Conservation (phyloP, 2,329 filamentous ascomycete genomes). For the Alternaria alternata region DNA sequence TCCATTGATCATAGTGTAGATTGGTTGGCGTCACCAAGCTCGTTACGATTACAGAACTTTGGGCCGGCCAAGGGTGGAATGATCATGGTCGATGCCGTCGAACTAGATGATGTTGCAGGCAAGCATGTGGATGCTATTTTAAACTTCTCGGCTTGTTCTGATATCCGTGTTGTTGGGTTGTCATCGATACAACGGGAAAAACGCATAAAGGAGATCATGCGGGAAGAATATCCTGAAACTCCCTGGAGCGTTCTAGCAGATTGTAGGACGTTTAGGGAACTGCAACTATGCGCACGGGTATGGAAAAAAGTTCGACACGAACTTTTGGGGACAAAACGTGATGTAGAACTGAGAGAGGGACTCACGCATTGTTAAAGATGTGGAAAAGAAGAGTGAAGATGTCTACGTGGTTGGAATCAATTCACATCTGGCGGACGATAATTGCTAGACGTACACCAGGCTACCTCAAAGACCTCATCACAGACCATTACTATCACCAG, state of each 20-base stretch:
- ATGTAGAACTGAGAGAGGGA: too few relatives aligned
- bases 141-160: neutral
- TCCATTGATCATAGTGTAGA: rapidly evolving
- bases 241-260: neutral
- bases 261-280: neutral
- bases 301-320: too few relatives aligned
- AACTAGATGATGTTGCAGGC: neutral
- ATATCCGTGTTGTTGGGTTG: neutral
- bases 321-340: too few relatives aligned
- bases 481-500: neutral
- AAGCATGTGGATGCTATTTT: neutral
- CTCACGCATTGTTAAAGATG: too few relatives aligned
- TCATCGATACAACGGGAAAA: neutral
- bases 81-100: neutral
- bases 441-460: neutral
- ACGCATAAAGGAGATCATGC: neutral
- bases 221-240: neutral
- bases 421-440: rapidly evolving
- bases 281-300: neutral
- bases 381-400: rapidly evolving
- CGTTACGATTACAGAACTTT: neutral
- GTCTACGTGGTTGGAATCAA: neutral
- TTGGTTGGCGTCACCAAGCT: neutral
- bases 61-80: rapidly evolving
- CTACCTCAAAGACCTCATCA: neutral